Evolutionary conservation across 345 rosid species (phyloP).

Genomic region (Arabis hirsuta): DNA sequence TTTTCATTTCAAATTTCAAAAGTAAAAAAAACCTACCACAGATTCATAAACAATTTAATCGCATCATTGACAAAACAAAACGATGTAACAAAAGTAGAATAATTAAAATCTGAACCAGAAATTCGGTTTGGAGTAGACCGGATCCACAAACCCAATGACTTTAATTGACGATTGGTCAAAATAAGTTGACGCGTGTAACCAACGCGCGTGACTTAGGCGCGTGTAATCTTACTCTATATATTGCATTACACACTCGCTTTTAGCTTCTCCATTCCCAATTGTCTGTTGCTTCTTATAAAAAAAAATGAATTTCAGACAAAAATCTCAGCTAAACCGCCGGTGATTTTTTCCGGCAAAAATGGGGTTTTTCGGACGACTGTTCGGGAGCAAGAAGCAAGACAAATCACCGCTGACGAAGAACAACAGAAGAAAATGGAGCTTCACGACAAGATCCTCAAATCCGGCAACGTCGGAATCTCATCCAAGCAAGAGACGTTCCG

Average conservation of each 20-base stretch:
- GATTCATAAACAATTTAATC: not conserved
- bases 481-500: slow-evolving; percentile 27
- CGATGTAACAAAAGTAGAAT: not conserved
- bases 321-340: not conserved
- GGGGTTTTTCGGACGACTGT: slow-evolving; percentile 83
- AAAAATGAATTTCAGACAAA: slow-evolving; percentile 1
- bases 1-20: slow-evolving; percentile 26
- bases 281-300: not conserved
- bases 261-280: slow-evolving; percentile 15
- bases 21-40: not conserved
- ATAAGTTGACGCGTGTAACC: slow-evolving; percentile 20
- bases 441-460: slow-evolving; percentile 59
- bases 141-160: slow-evolving; percentile 16
- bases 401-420: slow-evolving; percentile 44
- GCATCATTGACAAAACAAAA: slow-evolving; percentile 2
- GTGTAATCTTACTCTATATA: slow-evolving; percentile 27
- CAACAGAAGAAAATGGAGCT: slow-evolving; percentile 66
- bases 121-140: slow-evolving; percentile 25
- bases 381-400: slow-evolving; percentile 55
- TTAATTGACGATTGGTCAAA: not conserved
- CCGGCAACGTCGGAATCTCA: slow-evolving; percentile 40
- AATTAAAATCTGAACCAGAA: slow-evolving; percentile 1
- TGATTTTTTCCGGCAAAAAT: slow-evolving; percentile 36
- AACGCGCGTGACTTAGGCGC: slow-evolving; percentile 28
- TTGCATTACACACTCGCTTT: slow-evolving; percentile 11